Conservation (phyloP, 1,284 basidiomycete species). For the Moesziomyces aphidis region DNA sequence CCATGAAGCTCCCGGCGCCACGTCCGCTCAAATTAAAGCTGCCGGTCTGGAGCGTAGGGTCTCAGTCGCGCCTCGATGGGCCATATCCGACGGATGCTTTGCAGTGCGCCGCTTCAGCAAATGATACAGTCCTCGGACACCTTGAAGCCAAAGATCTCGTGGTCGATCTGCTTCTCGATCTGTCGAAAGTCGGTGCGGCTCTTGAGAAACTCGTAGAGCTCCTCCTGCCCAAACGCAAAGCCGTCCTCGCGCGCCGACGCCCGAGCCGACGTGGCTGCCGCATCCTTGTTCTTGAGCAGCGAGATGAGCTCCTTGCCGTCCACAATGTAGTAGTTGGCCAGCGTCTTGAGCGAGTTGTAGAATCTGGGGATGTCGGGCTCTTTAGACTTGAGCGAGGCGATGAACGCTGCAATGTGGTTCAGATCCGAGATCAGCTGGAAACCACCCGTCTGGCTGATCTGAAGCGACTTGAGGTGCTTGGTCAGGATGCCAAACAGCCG, state of each 20-base stretch:
- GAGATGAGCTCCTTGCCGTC: conserved; percentile 78
- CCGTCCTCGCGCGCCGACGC: conserved; percentile 14
- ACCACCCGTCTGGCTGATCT: conserved; percentile 91
- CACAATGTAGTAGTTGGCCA: conserved; percentile 88
- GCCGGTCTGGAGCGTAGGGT: too few relatives aligned
- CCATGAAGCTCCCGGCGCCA: too few relatives aligned
- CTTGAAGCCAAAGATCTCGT: conserved; percentile 68
- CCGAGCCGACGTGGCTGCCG: conserved; percentile 5
- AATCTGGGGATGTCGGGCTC: conserved; percentile 80
- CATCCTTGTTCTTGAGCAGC: conserved; percentile 21
- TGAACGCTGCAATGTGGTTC: conserved; percentile 90
- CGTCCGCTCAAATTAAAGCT: too few relatives aligned
- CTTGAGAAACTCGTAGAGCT: conserved; percentile 68
- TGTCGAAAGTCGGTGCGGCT: conserved; percentile 54
- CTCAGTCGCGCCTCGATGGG: too few relatives aligned
- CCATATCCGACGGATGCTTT: too few relatives aligned
- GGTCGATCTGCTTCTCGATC: conserved; percentile 64
- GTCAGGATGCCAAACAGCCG: conserved; percentile 89
- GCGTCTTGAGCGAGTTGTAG: conserved; percentile 93
- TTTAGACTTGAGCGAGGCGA: conserved; percentile 69
- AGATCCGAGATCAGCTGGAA: conserved; percentile 96
- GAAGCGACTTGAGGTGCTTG: conserved; percentile 95
- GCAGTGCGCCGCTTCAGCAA: conserved; percentile 10
- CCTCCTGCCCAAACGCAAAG: conserved; percentile 75
- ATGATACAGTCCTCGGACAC: conserved; percentile 58